Evolutionary conservation across 1,284 basidiomycete genomes (phyloP).

Genomic region (Fomitopsis palustris): DNA sequence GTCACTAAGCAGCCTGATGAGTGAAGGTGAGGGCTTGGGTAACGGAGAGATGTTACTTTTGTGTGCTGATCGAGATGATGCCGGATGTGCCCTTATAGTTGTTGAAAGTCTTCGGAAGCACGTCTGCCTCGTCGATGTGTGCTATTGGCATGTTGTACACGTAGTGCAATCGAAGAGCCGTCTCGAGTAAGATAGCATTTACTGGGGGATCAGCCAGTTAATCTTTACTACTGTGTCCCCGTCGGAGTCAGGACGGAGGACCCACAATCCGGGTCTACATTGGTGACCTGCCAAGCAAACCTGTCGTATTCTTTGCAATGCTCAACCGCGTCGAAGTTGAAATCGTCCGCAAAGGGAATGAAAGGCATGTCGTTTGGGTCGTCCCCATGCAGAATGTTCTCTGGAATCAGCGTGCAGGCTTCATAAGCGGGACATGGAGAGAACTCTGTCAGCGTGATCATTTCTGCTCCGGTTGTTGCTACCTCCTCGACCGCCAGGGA

Average conservation of each 20-base stretch:
- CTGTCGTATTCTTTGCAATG: conserved; percentile 40
- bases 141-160: conserved; percentile 32
- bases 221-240: conserved; percentile 11
- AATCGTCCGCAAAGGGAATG: conserved; percentile 56
- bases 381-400: conserved; percentile 50
- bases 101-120: conserved; percentile 36
- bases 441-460: neutral
- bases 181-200: conserved; percentile 43
- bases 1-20: conserved; percentile 7
- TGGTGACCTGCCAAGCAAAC: conserved; percentile 43
- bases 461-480: neutral
- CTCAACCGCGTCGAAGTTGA: conserved; percentile 36
- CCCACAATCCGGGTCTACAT: conserved; percentile 49
- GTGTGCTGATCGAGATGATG: conserved; percentile 28
- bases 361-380: conserved; percentile 53
- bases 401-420: conserved; percentile 42
- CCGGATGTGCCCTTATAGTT: conserved; percentile 24
- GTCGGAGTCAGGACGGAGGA: neutral
- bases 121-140: conserved; percentile 39
- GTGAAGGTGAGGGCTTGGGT: neutral
- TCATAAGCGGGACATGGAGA: conserved; percentile 37
- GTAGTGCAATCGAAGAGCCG: conserved; percentile 35
- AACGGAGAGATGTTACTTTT: conserved; percentile 29
- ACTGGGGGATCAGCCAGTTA: conserved; percentile 27
- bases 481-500: neutral